Evolutionary conservation across 2,329 filamentous ascomycete species (phyloP).

Genomic region (Penicillium brevicompactum): DNA sequence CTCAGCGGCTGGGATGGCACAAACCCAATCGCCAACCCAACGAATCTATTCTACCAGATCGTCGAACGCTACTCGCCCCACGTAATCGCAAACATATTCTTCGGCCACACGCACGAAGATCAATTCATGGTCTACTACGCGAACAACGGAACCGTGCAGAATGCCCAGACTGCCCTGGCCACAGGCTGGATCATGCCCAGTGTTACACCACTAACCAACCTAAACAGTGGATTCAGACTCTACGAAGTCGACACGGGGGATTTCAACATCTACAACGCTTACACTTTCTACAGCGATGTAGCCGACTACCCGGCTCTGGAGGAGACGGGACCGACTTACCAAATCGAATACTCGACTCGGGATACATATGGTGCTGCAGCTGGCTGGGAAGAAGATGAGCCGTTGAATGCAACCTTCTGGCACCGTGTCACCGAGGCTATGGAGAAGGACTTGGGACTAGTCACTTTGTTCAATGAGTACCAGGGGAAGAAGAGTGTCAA

Average conservation of each 20-base stretch:
- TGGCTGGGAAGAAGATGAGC: constrained; percentile 51
- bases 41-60: constrained; percentile 58
- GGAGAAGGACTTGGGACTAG: constrained; percentile 54
- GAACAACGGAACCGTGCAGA: constrained; percentile 52
- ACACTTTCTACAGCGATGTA: constrained; percentile 58
- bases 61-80: constrained; percentile 58
- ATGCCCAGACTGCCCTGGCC: constrained; percentile 47
- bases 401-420: constrained; percentile 63
- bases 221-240: constrained; percentile 57
- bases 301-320: constrained; percentile 44
- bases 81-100: constrained; percentile 58
- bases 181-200: constrained; percentile 56
- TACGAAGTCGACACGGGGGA: constrained; percentile 58
- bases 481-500: constrained; percentile 56
- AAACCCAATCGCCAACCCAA: constrained; percentile 57
- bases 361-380: constrained; percentile 50
- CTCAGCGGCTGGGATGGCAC: constrained; percentile 59
- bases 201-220: constrained; percentile 56
- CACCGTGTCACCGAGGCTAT: constrained; percentile 60
- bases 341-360: constrained; percentile 56
- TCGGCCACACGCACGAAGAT: constrained; percentile 59
- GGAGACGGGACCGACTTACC: constrained; percentile 49
- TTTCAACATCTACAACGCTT: constrained; percentile 58
- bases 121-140: constrained; percentile 58
- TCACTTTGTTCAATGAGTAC: constrained; percentile 52